These are phyloP conservation scores for Trametes elegans DNA, from an alignment of 768 basidiomycete genomes.

Conservation along the genomic window DNA sequence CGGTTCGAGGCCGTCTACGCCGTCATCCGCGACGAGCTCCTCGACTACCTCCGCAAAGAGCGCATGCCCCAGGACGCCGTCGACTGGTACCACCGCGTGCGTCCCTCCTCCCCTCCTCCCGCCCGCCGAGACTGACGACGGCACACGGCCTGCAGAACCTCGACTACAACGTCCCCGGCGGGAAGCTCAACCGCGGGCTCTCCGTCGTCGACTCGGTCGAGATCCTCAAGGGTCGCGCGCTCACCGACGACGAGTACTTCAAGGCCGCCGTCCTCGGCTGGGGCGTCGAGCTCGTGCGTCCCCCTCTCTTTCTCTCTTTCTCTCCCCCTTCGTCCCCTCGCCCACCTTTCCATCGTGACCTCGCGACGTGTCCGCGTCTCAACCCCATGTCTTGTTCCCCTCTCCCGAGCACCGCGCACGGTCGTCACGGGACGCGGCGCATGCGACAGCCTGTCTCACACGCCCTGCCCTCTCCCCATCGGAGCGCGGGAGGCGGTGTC, in stretches of 20 bases:
- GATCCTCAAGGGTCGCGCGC: constrained; percentile 70
- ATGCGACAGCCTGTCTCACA: no score
- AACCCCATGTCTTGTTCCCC: no score
- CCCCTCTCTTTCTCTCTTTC: neutral
- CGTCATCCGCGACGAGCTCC: constrained; percentile 72
- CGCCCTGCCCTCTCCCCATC: no score
- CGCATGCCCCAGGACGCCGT: constrained; percentile 83
- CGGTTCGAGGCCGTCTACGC: constrained; percentile 76
- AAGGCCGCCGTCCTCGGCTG: constrained; percentile 89
- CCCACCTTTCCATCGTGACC: no score
- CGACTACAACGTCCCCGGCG: constrained; percentile 93
- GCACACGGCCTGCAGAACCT: constrained; percentile 55
- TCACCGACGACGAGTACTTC: constrained; percentile 85
- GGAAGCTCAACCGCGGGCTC: constrained; percentile 96
- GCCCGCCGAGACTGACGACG: neutral
- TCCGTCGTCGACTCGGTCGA: constrained; percentile 92
- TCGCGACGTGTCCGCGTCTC: no score
- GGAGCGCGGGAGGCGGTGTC: no score
- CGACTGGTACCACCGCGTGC: constrained; percentile 80
- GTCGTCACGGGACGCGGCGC: no score
- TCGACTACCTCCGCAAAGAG: constrained; percentile 62
- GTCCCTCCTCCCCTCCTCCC: constrained; percentile 26
- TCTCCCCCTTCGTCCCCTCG: neutral
- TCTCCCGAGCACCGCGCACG: no score
- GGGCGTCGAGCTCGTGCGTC: constrained; percentile 92